Evolutionary conservation across 345 rosid genomes (phyloP), one percentile per base, ranked within the genome.

Genomic region (Hypericum androsaemum): DNA sequence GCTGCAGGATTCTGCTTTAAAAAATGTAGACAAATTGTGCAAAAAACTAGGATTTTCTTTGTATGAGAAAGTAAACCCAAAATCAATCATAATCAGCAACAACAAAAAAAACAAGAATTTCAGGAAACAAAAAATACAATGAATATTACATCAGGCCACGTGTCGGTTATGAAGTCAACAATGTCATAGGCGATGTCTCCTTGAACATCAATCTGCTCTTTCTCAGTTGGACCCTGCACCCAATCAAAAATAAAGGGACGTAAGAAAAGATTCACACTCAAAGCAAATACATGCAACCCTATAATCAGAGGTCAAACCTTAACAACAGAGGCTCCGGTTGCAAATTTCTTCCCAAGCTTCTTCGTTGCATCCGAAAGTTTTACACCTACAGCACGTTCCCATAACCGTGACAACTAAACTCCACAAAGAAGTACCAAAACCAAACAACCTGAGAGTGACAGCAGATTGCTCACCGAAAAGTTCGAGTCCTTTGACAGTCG

Each of bases 141-240:
- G 42, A 37, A 45, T 7, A 38, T 79, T 82, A 88, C 97, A 56
- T 77, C 86, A 11, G 86, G 84, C 97, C 97, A 88, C 47, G 86
- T 84, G 56, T 82, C 90, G 39, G 95, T 82, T 47, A 88, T 74
- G 65, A 79, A 84, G 40, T 82, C 92, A 74, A 87, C 92, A 50
- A 90, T 77, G 47, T 84, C 96, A 53, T 79, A 80, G 22, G 89
- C 62, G 58, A 90, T 84, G 73, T 90, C 98, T 66, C 98, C 98
- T 82, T 90, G 98, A 54, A 90, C 96, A 58, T 90, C 98, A 59
- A 90, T 87, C 50, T 90, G 98, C 64, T 90, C 98, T 77, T 87
- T 90, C 12, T 90, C 98, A 54, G 96, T 90, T 37, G 96, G 98
- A 48, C 96, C 98, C 98, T 90, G 64, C 52, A 57, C 52, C 45